Conservation (phyloP, 768 basidiomycete genomes). For the Pleurotus cornucopiae region DNA sequence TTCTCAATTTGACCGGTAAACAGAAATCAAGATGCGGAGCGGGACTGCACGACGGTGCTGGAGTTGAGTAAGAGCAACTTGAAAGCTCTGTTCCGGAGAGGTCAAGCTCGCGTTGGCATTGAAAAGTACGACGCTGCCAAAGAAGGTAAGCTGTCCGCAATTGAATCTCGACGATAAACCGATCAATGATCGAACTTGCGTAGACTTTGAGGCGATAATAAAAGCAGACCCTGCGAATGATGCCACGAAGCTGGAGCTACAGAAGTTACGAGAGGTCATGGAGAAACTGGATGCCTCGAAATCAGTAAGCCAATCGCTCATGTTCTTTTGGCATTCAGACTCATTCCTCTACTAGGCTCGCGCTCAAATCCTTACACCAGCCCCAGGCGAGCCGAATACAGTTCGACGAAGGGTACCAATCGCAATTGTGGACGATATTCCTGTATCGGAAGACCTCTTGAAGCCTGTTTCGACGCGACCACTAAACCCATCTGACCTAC, state of each 20-base stretch:
- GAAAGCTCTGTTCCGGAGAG: conserved; percentile 78
- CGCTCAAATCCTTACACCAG: conserved; percentile 15
- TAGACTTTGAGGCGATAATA: conserved; percentile 62
- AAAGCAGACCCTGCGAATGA: conserved; percentile 62
- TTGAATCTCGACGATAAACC: no score
- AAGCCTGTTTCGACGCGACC: conserved; percentile 5
- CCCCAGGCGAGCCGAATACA: no score
- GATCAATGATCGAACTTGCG: background rate
- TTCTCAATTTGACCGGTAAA: background rate
- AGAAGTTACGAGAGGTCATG: conserved; percentile 39
- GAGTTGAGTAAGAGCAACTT: conserved; percentile 53
- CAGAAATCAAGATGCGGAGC: conserved; percentile 76
- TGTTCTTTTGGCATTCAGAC: background rate
- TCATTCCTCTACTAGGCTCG: conserved; percentile 1
- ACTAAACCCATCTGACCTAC: background rate
- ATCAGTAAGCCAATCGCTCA: background rate
- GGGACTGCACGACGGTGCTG: conserved; percentile 73
- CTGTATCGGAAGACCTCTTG: background rate
- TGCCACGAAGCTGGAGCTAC: conserved; percentile 59
- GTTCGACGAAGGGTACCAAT: conserved; percentile 58
- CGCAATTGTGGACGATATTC: conserved; percentile 42
- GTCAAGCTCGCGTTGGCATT: conserved; percentile 62
- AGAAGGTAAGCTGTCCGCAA: conserved; percentile 41
- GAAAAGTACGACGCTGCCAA: conserved; percentile 54
- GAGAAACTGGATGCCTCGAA: conserved; percentile 33